Conservation (phyloP, 306 rosid species). For the Pueraria montana region DNA sequence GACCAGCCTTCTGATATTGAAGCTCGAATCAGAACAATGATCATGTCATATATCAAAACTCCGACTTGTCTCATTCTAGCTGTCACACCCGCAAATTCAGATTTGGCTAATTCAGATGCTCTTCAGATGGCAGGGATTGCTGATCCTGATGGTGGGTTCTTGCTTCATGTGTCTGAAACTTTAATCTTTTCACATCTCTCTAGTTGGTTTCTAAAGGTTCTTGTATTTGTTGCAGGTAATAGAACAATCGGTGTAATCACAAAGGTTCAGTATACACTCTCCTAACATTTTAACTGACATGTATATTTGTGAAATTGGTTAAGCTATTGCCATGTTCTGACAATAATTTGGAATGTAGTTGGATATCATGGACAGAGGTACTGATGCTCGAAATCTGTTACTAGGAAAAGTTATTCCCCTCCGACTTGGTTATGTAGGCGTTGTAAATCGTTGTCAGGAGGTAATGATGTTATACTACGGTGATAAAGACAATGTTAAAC, state of each 20-base stretch:
- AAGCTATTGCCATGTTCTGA: constrained; percentile 50
- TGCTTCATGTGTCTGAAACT: constrained; percentile 38
- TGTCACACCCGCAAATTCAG: no score
- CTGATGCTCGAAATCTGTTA: constrained; percentile 50
- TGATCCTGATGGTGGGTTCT: no score
- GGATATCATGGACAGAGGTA: constrained; percentile 99
- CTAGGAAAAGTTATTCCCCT: constrained; percentile 95
- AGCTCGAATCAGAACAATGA: no score
- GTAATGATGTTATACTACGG: constrained; percentile 54
- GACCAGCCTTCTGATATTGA: no score
- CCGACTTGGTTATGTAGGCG: constrained; percentile 94
- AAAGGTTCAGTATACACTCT: constrained; percentile 66
- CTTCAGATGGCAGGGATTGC: no score
- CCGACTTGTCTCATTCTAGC: no score
- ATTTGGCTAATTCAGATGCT: no score
- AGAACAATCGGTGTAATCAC: constrained; percentile 51
- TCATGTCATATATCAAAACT: no score
- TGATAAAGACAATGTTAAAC: no score
- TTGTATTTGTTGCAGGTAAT: background rate
- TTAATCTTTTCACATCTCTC: constrained; percentile 23
- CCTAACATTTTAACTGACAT: background rate
- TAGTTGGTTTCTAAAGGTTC: constrained; percentile 20
- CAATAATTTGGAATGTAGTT: constrained; percentile 58
- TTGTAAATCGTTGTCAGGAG: constrained; percentile 99
- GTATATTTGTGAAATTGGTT: constrained; percentile 26